Base-by-base conservation (phyloP, 2,329 filamentous ascomycete genomes). In the Macrophomina phaseolina region DNA sequence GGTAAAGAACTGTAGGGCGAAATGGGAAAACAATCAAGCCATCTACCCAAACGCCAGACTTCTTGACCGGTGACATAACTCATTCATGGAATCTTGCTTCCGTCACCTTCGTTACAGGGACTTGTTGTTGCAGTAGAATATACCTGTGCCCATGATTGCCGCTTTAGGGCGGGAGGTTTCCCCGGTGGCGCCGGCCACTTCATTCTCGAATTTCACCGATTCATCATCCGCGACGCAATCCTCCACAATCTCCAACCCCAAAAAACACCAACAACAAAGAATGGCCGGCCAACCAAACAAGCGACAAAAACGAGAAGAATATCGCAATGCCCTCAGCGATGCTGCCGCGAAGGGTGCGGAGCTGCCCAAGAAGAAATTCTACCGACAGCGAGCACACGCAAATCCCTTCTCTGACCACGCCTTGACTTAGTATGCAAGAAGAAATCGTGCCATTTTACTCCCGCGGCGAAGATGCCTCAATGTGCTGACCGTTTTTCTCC, bases 381-480 rank as follows among this genome's bases (percentile, higher is more conserved):
- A 97, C 79, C 89, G 95, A 66, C 95, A 99, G 80, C 88, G 95
- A 78, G 95, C 95, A 45, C 95, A 99, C 81, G 95, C 95, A 69
- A 99, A 99, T 82, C 94, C 94, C 6, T 99, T 99, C 81, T 97
- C 94, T 2, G 95, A 99, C 75, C 95, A 99, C 82, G 84, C 87
- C 67, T 84, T 99, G 76, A 85, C 86, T 74, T 99, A 99, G 95
- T 97, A 86, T 49, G 70, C 42, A 62, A 48, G 46, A 32, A 34
- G 42, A 46, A 18, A 30, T 49, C 6, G 16, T 34, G 28, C 51
- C 11, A 40, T 14, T 28, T 30, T 16, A 8, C n/a, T 14, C 14
- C 18, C 18, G 16, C 42, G 14, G 16, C 40, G 16, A 32, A 18
- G 28, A n/a, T 7, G 42, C n/a, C 49, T 12, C 8, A 14, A 1